These are phyloP conservation scores for Parasarocladium wereldwijsianum DNA, from an alignment of 2,329 filamentous ascomycete species.

Conservation along the genomic window DNA sequence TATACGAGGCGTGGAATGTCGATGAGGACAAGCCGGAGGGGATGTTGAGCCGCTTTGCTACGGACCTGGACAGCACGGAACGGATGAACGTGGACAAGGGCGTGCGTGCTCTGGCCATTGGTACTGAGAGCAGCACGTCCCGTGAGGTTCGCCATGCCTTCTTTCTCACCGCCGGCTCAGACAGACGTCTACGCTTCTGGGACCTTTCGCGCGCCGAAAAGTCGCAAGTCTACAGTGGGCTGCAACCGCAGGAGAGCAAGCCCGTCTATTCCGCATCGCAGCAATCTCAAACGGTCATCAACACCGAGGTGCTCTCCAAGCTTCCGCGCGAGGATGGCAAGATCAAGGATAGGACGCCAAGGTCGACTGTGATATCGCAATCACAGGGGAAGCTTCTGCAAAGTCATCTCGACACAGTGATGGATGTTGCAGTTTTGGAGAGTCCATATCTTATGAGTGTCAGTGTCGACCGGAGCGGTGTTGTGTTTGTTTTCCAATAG, in stretches of 20 bases:
- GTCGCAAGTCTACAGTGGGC: constrained; percentile 73
- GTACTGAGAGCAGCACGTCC: constrained; percentile 39
- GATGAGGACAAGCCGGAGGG: constrained; percentile 81
- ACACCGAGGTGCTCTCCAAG: constrained; percentile 44
- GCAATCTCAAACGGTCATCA: constrained; percentile 49
- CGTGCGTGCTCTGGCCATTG: constrained; percentile 62
- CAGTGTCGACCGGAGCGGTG: constrained; percentile 75
- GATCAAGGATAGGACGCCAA: constrained; percentile 32
- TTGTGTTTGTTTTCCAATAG: constrained; percentile 67
- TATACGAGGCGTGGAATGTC: constrained; percentile 78
- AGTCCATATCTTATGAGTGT: constrained; percentile 85
- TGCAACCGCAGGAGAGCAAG: too few relatives aligned
- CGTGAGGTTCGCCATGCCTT: constrained; percentile 67
- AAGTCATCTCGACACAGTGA: constrained; percentile 75
- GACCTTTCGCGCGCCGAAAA: constrained; percentile 66
- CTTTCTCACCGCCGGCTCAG: constrained; percentile 74
- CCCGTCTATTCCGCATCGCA: constrained; percentile 44
- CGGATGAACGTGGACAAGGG: constrained; percentile 42
- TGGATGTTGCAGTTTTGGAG: constrained; percentile 80
- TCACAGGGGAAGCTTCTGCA: constrained; percentile 78
- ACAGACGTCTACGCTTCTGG: constrained; percentile 90
- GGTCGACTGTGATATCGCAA: constrained; percentile 72
- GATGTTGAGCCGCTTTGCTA: constrained; percentile 76
- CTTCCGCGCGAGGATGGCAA: constrained; percentile 11
- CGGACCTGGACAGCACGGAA: constrained; percentile 46